A percentile compares a stretch with the other conserved stretches of the same genome.
Conservation (phyloP, 2,329 filamentous ascomycete genomes). For the Claviceps pusilla region DNA sequence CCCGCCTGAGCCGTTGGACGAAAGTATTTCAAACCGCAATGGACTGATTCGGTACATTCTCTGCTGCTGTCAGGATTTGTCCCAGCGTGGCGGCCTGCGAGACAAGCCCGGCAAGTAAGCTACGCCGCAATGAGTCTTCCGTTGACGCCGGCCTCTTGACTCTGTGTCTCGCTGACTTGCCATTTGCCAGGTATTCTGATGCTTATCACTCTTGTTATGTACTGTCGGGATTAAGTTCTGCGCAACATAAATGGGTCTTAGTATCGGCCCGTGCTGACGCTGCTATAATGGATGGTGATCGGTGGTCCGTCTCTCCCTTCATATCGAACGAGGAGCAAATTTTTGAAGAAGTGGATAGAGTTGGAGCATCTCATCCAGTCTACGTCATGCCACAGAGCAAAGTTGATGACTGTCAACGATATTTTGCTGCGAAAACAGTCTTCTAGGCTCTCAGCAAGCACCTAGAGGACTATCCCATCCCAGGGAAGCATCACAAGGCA, state of each 20-base stretch:
- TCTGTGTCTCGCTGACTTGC: neutral
- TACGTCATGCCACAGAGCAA: conserved; percentile 66
- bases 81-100: conserved; percentile 60
- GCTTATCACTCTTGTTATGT: conserved; percentile 91
- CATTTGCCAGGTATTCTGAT: conserved; percentile 50
- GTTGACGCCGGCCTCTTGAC: neutral
- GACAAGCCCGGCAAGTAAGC: conserved; percentile 85
- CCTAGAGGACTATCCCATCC: neutral
- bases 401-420: conserved; percentile 48
- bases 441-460: conserved; percentile 27
- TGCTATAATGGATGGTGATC: conserved; percentile 21
- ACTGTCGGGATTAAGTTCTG: conserved; percentile 67
- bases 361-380: conserved; percentile 63
- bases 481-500: neutral
- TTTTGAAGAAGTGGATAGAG: conserved; percentile 55
- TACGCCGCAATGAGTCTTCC: neutral
- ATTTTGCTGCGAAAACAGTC: conserved; percentile 45
- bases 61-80: conserved; percentile 66
- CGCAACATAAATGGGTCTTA: conserved; percentile 53
- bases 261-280: conserved; percentile 18
- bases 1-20: conserved; percentile 16
- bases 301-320: conserved; percentile 34
- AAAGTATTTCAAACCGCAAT: conserved; percentile 61
- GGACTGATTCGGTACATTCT: conserved; percentile 82
- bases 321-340: conserved; percentile 40